A percentile compares a stretch with the other conserved stretches of the same genome.
phyloP scores from a whole-genome alignment of 2,329 filamentous ascomycete genomes.

The Teratosphaeria viscida region DNA sequence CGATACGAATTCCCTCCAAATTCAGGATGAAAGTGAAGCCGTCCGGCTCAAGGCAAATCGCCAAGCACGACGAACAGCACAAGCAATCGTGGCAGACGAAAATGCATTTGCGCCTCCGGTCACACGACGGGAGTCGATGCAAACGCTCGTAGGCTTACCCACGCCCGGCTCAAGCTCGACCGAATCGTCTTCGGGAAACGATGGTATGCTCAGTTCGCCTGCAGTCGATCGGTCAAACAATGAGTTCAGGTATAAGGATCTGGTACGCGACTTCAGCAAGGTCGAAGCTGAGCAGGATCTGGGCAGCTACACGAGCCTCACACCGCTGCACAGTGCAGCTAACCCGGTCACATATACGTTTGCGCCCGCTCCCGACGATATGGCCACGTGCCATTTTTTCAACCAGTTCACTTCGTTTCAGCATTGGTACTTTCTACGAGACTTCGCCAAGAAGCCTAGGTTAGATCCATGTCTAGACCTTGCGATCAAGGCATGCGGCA shows the following conservation, averaged over 20 bases:
- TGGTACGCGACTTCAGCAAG: background rate
- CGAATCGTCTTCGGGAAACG: conserved; percentile 15
- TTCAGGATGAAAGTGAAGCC: conserved; percentile 24
- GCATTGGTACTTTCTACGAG: conserved; percentile 20
- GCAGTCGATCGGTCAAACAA: conserved; percentile 6
- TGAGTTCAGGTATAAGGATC: background rate
- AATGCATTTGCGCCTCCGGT: background rate
- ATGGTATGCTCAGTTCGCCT: conserved; percentile 18
- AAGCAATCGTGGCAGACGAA: background rate
- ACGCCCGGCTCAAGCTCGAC: conserved; percentile 8
- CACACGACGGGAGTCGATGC: conserved; percentile 2
- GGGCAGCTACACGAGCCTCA: background rate
- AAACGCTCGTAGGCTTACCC: conserved; percentile 7
- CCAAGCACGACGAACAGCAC: conserved; percentile 13
- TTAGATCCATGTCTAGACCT: conserved; percentile 19
- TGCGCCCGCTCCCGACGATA: conserved; percentile 13
- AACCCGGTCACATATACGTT: conserved; percentile 3
- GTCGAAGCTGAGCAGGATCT: background rate
- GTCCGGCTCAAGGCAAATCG: conserved; percentile 17
- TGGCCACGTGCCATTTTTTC: conserved; percentile 22
- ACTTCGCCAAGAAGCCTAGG: conserved; percentile 3
- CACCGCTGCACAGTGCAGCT: background rate
- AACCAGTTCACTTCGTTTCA: conserved; percentile 18
- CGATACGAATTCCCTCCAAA: conserved; percentile 21
- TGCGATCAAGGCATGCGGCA: conserved; percentile 22